Evolutionary conservation across 2,329 filamentous ascomycete species (phyloP).

Genomic region (Biscogniauxia sp.): DNA sequence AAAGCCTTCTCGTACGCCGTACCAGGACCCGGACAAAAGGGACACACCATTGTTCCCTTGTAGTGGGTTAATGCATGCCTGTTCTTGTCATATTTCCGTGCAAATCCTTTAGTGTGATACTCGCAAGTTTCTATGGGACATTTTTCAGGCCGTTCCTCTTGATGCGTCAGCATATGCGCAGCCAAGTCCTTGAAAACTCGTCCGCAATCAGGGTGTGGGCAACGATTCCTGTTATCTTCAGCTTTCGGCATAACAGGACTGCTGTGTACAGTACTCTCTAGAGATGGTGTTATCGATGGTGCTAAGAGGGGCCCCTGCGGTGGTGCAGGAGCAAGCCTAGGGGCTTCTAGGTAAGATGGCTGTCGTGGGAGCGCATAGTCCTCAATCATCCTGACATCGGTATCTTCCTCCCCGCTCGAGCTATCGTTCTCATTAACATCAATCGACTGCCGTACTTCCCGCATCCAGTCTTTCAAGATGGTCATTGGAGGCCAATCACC

Average conservation of each 20-base stretch:
- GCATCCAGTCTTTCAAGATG: slow-evolving; percentile 59
- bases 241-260: slow-evolving; percentile 32
- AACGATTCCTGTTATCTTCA: slow-evolving; percentile 48
- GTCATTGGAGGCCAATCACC: slow-evolving; percentile 59
- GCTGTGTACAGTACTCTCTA: slow-evolving; percentile 33
- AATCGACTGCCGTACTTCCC: slow-evolving; percentile 52
- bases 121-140: slow-evolving; percentile 91
- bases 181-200: slow-evolving; percentile 87
- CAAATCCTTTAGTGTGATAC: slow-evolving; percentile 89
- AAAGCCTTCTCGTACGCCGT: slow-evolving; percentile 92
- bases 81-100: slow-evolving; percentile 95
- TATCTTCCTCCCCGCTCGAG: slow-evolving; percentile 53
- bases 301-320: slow-evolving; percentile 31
- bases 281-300: slow-evolving; percentile 31
- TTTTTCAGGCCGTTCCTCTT: slow-evolving; percentile 87
- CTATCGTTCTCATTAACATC: slow-evolving; percentile 46
- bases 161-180: slow-evolving; percentile 92
- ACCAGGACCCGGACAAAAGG: slow-evolving; percentile 87
- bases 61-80: slow-evolving; percentile 92
- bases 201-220: slow-evolving; percentile 80
- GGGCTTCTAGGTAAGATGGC: slow-evolving; percentile 31
- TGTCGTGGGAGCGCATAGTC: slow-evolving; percentile 47
- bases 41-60: slow-evolving; percentile 96
- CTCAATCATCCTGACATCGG: slow-evolving; percentile 39
- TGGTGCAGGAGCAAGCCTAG: slow-evolving; percentile 33